Evolutionary conservation across 805 yeast genomes (phyloP), one percentile per base, ranked within the genome.

Genomic region (Saccharomycopsis javanensis): DNA sequence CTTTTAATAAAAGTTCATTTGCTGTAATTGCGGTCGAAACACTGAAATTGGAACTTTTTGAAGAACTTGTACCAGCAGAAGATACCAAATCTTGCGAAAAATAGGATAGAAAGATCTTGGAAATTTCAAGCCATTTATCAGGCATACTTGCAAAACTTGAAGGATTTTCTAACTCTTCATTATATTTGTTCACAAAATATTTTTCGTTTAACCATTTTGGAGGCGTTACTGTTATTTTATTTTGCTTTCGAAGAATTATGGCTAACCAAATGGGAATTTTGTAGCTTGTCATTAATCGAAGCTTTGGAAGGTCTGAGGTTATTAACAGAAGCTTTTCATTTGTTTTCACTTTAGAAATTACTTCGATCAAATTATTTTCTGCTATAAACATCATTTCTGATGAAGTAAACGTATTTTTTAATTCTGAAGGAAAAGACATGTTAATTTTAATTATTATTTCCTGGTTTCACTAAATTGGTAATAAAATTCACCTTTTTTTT

Each of bases 241-340:
- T 85, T 68, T 94, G 98, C 51, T 84, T 82, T 65, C 88, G 89
- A 53, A 94, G 72, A 20, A 91, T 72, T 6, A 91, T 67, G 0
- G 97, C 98, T 20, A 88, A 73, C 98, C 98, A 94, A 1, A 92
- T 61, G 0, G 97, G 96, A 0, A 94, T 82, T 51, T 79, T 74
- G 18, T 77, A 79, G 55, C 91, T 76, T 60, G 85, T 78, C 79
- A 86, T 76, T 0, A 95, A 88, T 50, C 79, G 69, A 35, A 88
- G 70, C 6, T 75, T 72, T 0, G 92, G 90, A 30, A 82, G 66
- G 46, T 72, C 72, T 28, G 79, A 72, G 70, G 80, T 68, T 2
- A 69, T 66, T 38, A 67, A 64, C 15, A 63, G 52, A 23, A 57
- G 53, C 18, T 25, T 20, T 27, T 50, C 58, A 60, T 57, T 27